phyloP scores from a whole-genome alignment of 2,329 filamentous ascomycete genomes.

The Diaporthe nobilis region DNA sequence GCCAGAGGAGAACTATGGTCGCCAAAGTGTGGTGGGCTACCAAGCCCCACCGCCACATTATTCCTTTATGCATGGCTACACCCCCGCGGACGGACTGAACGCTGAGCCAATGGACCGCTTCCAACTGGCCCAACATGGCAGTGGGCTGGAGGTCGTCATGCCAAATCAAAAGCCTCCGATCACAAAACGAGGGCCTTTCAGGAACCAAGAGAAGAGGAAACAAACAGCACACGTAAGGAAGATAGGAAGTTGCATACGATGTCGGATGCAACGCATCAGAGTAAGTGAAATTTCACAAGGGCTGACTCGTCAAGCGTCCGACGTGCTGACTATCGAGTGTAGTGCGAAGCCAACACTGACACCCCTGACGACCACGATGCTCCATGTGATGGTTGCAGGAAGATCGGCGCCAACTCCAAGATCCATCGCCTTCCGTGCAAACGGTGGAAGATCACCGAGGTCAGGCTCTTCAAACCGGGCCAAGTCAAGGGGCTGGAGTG shows the following conservation, averaged over 20 bases:
- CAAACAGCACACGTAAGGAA: constrained; percentile 70
- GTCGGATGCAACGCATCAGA: constrained; percentile 73
- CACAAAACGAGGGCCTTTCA: constrained; percentile 67
- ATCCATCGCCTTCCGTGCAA: constrained; percentile 69
- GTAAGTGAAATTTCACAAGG: constrained; percentile 55
- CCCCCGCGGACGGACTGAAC: constrained; percentile 27
- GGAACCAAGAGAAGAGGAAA: constrained; percentile 63
- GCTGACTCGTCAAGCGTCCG: not conserved
- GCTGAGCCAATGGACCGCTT: constrained; percentile 32
- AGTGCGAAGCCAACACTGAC: constrained; percentile 68
- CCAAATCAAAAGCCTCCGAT: constrained; percentile 54
- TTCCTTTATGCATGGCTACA: constrained; percentile 20
- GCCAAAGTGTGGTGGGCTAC: constrained; percentile 1
- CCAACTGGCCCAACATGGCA: constrained; percentile 39
- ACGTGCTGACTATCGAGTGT: constrained; percentile 18
- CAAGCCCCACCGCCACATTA: constrained; percentile 14
- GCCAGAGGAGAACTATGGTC: constrained; percentile 5
- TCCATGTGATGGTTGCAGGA: constrained; percentile 68
- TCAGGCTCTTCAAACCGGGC: constrained; percentile 70
- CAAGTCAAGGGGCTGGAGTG: constrained; percentile 72
- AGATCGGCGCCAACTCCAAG: constrained; percentile 61
- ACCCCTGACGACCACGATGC: constrained; percentile 56
- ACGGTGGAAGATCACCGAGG: constrained; percentile 72
- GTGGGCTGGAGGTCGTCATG: constrained; percentile 45
- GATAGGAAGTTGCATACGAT: constrained; percentile 72